Evolutionary conservation across 2,329 filamentous ascomycete species (phyloP), one percentile per base, ranked within the genome.

Genomic region (Penicillium verrucosum): DNA sequence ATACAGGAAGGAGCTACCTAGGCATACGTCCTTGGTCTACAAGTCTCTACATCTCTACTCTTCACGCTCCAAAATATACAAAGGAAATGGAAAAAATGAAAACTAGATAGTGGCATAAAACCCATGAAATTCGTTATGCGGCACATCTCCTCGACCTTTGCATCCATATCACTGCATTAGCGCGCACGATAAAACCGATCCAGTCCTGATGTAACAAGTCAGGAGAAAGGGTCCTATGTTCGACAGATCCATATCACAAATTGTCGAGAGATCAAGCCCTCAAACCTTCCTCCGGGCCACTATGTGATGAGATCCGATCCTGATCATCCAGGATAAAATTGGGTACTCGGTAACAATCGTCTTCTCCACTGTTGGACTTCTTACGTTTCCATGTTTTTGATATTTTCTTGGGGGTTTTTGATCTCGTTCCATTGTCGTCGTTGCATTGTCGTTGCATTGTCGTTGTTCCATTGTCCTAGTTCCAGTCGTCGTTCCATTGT

Each of bases 311-410:
- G 27, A 49, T 49, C 23, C 23, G 25, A 40, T 49, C 25, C 36
- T 30, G n/a, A 9, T 40, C 36, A 8, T 41, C 36, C 47, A 50
- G 36, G 25, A 3, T 49, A 21, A 25, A 23, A 27, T 41, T n/a
- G 27, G 5, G 41, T 29, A 43, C 9, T 27, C 27, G 2, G 38
- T 42, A 14, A 43, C 23, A 47, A 11, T 16, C 10, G n/a, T 29
- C 12, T 8, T 25, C 44, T 46, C 9, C 25, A 29, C 42, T 23
- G 29, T 45, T 51, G 40, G 49, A 51, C 12, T 42, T 51, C 49
- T 44, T 51, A 18, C 38, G 30, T 51, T 51, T 51, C 49, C 49
- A 27, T 44, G 21, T 51, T 51, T 44, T 51, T 44, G 21, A 9
- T 16, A n/a, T 5, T 21, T 30, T 42, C n/a, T 8, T 18, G 10